Evolutionary conservation across 2,329 filamentous ascomycete genomes (phyloP).

Genomic region (Monosporascus ibericus): DNA sequence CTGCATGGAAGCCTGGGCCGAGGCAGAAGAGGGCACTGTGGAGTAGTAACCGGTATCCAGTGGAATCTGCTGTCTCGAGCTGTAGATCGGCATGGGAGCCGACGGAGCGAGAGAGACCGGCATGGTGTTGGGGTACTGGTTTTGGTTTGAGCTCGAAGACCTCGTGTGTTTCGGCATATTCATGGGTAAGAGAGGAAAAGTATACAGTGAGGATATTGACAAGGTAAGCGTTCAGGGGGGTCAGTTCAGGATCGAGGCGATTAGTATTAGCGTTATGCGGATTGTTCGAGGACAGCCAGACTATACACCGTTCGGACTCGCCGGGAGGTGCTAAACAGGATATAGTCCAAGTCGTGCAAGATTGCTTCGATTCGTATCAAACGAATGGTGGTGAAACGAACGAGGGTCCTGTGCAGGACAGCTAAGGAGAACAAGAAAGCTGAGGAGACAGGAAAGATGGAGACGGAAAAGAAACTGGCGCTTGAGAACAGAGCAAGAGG

Average conservation of each 20-base stretch:
- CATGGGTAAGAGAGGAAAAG: constrained; percentile 8
- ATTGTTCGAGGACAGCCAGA: constrained; percentile 1
- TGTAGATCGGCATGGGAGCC: constrained; percentile 34
- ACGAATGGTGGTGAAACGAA: constrained; percentile 33
- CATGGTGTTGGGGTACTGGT: constrained; percentile 29
- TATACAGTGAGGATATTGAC: constrained; percentile 11
- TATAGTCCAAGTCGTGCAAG: constrained; percentile 4
- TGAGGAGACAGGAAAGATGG: constrained; percentile 24
- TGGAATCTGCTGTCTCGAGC: constrained; percentile 34
- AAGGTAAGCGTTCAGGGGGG: constrained; percentile 10
- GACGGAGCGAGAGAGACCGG: constrained; percentile 34
- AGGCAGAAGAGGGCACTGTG: constrained; percentile 26
- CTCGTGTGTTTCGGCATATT: constrained; percentile 42
- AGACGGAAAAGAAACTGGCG: constrained; percentile 12
- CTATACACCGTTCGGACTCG: constrained; percentile 2
- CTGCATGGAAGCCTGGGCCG: constrained; percentile 28
- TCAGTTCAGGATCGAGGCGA: constrained; percentile 12
- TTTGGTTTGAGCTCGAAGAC: constrained; percentile 31
- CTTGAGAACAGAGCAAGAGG: constrained; percentile 24
- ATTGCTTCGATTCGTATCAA: constrained; percentile 33
- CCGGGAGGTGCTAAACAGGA: constrained; percentile 4
- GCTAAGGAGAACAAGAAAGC: constrained; percentile 17
- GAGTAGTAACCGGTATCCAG: constrained; percentile 33
- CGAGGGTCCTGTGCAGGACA: constrained; percentile 12
- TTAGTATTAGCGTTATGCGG: constrained; percentile 22